phyloP scores from a whole-genome alignment of 176 grass and related monocot genomes.

The Oryza brachyantha region DNA sequence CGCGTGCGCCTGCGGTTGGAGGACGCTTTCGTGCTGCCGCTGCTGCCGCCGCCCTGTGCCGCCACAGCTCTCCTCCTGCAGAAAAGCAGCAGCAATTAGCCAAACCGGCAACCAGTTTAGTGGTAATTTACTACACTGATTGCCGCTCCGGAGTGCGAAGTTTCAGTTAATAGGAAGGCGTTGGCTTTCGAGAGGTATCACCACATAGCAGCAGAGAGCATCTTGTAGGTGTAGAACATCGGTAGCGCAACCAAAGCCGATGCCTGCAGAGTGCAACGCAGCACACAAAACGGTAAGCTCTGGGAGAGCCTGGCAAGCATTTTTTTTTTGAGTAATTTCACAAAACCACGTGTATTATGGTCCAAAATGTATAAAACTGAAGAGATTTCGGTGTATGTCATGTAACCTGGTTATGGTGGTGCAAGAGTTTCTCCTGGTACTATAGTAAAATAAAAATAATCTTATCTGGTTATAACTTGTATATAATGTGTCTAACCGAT shows the following conservation, averaged over 20 bases:
- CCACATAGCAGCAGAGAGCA: slow-evolving; percentile 4
- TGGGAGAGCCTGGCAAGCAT: not conserved
- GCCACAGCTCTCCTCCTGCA: slow-evolving; percentile 6
- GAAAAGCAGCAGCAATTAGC: not conserved
- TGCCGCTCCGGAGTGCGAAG: not conserved
- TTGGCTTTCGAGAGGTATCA: not conserved
- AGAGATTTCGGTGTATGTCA: too few relatives aligned
- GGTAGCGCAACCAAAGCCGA: not conserved
- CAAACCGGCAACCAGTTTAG: not conserved
- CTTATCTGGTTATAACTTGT: too few relatives aligned
- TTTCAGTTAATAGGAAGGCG: not conserved
- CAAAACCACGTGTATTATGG: too few relatives aligned
- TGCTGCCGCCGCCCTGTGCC: not conserved
- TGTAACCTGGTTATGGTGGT: too few relatives aligned
- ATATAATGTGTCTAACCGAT: too few relatives aligned
- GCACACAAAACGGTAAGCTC: not conserved
- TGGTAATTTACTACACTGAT: too few relatives aligned
- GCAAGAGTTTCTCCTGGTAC: too few relatives aligned
- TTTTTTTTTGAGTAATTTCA: too few relatives aligned
- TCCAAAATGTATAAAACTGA: too few relatives aligned
- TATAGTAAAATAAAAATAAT: too few relatives aligned
- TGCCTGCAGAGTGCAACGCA: not conserved
- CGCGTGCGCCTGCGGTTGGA: not conserved
- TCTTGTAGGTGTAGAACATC: not conserved
- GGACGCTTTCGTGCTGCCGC: not conserved